Percentiles rank a stretch among this genome's conserved stretches.
These are phyloP conservation scores for Thelephora terrestris DNA, from an alignment of 1,284 basidiomycete species.

Conservation along the genomic window DNA sequence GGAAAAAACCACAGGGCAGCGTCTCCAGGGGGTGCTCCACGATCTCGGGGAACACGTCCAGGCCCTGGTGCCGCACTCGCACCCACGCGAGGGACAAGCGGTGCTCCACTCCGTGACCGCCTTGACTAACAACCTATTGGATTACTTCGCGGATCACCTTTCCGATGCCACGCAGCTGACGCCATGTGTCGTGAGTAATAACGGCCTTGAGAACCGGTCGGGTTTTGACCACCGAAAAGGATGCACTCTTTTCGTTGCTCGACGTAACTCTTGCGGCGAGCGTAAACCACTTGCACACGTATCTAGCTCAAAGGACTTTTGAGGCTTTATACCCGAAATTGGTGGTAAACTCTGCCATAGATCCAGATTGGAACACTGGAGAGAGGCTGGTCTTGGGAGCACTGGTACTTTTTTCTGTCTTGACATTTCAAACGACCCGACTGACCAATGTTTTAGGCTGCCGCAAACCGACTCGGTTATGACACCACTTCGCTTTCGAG, in stretches of 20 bases:
- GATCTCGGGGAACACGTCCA: too few relatives aligned
- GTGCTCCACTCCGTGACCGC: conserved; percentile 27
- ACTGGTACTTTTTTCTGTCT: conserved; percentile 8
- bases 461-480: conserved; percentile 14
- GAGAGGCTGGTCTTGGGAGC: conserved; percentile 5
- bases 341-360: conserved; percentile 23
- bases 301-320: conserved; percentile 38
- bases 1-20: too few relatives aligned
- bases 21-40: too few relatives aligned
- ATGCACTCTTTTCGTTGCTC: conserved; percentile 30
- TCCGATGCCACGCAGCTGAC: neutral
- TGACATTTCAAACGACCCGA: neutral
- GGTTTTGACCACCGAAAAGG: conserved; percentile 21
- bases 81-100: conserved; percentile 21
- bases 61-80: too few relatives aligned
- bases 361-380: neutral
- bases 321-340: conserved; percentile 35
- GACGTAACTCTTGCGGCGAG: conserved; percentile 30
- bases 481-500: conserved; percentile 7
- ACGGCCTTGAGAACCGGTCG: neutral
- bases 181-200: neutral
- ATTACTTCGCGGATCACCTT: too few relatives aligned
- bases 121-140: conserved; percentile 21
- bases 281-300: conserved; percentile 29
- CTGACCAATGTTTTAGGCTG: conserved; percentile 12